Evolutionary conservation across 805 yeast genomes (phyloP).

Genomic region (Candida sanyiensis): DNA sequence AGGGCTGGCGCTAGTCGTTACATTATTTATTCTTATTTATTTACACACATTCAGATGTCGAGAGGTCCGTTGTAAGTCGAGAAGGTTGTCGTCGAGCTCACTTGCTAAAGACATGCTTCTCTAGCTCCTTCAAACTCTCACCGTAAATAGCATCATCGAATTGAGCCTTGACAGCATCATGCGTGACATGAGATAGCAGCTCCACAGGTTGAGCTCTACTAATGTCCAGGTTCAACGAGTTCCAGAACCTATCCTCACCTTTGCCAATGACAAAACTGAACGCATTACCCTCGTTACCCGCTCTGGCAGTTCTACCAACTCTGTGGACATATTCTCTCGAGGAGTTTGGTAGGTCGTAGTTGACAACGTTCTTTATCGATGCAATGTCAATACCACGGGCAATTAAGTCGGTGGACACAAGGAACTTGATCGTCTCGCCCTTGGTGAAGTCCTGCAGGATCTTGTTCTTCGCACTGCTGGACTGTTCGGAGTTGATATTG

Average conservation of each 20-base stretch:
- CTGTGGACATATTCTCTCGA: constrained; percentile 92
- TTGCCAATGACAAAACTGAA: constrained; percentile 68
- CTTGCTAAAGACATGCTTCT: constrained; percentile 32
- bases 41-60: background rate
- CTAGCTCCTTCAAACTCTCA: constrained; percentile 38
- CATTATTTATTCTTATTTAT: constrained; percentile 6
- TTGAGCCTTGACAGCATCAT: constrained; percentile 8
- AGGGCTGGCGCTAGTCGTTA: background rate
- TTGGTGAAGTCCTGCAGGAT: constrained; percentile 54
- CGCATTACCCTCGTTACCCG: constrained; percentile 72
- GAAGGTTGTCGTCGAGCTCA: too few relatives aligned
- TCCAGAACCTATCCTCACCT: constrained; percentile 68
- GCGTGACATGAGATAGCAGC: constrained; percentile 26
- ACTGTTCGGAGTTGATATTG: constrained; percentile 55
- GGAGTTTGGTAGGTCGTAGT: constrained; percentile 86
- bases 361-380: constrained; percentile 67
- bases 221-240: constrained; percentile 44
- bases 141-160: constrained; percentile 34
- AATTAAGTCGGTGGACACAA: constrained; percentile 82
- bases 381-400: constrained; percentile 92
- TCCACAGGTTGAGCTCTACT: constrained; percentile 41
- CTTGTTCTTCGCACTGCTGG: constrained; percentile 46
- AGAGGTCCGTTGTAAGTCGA: too few relatives aligned
- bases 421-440: constrained; percentile 42
- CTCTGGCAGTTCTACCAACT: constrained; percentile 97